These are phyloP conservation scores for Pythium grandisporangium DNA, from an alignment of 352 stramenopile species.

Conservation along the genomic window DNA sequence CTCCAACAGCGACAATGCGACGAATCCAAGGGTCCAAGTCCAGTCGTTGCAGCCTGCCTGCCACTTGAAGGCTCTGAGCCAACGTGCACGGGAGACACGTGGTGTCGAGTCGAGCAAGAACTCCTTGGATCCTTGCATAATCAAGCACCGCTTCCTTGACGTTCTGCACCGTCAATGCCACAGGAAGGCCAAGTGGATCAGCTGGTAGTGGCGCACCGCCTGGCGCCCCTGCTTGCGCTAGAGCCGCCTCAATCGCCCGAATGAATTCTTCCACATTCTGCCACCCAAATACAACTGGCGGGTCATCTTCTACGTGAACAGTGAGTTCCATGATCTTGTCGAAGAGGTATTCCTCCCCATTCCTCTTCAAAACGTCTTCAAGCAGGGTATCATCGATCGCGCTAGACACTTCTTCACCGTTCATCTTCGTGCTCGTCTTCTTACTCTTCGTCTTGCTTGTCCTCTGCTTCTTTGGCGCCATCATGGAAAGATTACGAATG, in stretches of 20 bases:
- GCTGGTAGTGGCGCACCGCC: background rate
- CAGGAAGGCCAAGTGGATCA: background rate
- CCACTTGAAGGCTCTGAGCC: background rate
- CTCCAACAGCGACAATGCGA: background rate
- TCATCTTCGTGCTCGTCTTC: no score
- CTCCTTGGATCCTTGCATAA: background rate
- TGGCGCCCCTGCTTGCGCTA: background rate
- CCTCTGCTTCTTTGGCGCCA: no score
- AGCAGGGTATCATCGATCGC: background rate
- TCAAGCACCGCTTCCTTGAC: background rate
- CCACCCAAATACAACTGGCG: background rate
- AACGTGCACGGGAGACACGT: background rate
- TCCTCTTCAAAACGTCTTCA: background rate
- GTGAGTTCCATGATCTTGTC: background rate
- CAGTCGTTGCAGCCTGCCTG: background rate
- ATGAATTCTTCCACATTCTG: background rate
- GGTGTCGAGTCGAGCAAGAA: background rate
- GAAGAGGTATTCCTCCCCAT: background rate
- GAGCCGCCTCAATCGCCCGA: background rate
- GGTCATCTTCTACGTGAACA: background rate
- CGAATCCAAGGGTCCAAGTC: background rate
- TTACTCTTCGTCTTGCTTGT: no score
- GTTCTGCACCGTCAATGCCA: background rate
- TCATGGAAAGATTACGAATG: no score
- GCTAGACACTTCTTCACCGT: no score